Evolutionary conservation across 176 grass and related monocot genomes (phyloP), one percentile per base, ranked within the genome.

Genomic region (Rhynchospora breviuscula): DNA sequence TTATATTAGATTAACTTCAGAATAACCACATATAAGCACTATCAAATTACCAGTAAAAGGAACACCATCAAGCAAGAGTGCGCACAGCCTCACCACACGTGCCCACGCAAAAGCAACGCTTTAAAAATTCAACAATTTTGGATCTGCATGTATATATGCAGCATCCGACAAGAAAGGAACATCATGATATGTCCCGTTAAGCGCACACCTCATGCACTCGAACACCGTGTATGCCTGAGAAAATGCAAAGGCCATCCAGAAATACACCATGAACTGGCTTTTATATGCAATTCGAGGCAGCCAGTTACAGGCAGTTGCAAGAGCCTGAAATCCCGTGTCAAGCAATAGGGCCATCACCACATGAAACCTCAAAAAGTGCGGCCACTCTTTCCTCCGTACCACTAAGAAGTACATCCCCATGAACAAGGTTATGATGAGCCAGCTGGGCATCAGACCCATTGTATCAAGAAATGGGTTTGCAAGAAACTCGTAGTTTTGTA

Each of bases 291-390:
- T 83, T 61, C 89, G 89, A 0, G 96, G 96, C 81, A 95, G 83
- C 96, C 96, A 98, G 73, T 87, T 91, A 84, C 93, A 98, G 81
- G 90, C 89, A 23, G 89, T 95, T 58, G 87, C 93, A 63, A 95
- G 82, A 53, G 85, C 86, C 86, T 93, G 92, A 79, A 90, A 87
- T 18, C 89, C 96, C 0, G 93, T 98, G 63, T 98, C 96, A 9
- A 98, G 51, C 10, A 98, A 91, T 82, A 98, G 84, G 17, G 93
- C 93, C 89, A 98, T 64, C 51, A 89, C 92, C 7, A 95, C 89
- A 80, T 98, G 96, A 81, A 98, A 98, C 69, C 96, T 89, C 86
- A 98, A 73, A 79, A 95, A 95, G 58, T 95, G 96, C 0, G 96
- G 96, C 82, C 82, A 91, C 87, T 94, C 92, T 61, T 98, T 95